Evolutionary conservation across 73 alveolate genomes (phyloP), one percentile per base, ranked within the genome.

Genomic region (Loxodes magnus): DNA sequence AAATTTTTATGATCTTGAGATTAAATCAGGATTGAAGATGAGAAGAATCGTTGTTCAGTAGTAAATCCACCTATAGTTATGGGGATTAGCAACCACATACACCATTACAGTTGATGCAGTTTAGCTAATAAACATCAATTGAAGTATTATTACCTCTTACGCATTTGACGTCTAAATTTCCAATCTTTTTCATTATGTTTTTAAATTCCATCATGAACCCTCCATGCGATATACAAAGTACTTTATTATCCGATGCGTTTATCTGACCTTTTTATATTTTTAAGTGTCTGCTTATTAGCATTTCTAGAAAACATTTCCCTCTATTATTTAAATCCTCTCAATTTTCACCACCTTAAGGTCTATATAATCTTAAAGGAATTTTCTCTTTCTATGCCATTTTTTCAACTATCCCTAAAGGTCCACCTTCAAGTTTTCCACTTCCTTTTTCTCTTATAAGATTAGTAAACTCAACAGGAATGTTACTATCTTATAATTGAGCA

Each of bases 181-280:
- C 74, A 12, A 29, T 41, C 26, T 64, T 16, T 4, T 53, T 50
- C 14, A 71, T 37, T 14, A 35, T 69, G 35, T 71, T 71, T n/a
- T 37, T 21, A 43, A 71, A 54, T 43, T 76, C 90, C 90, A 76
- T 76, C 3, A 69, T 70, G 29, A 56, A 76, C 0, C 90, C 90
- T 27, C 90, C 90, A 44, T 76, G 90, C n/a, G 82, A 52, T 2
- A 76, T 71, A 5, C 62, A 54, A 0, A 73, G 35, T 4, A 71
- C 20, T 29, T 44, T 71, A 0, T 35, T 28, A 0, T 21, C n/a
- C n/a, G 21, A 39, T 22, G 22, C 17, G 2, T 12, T 16, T 43
- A 12, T n/a, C n/a, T 3, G 7, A n/a, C 29, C 37, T 41, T 48
- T 51, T 4, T 41, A 17, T 37, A 9, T 35, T 5, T 38, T 56